Base-by-base conservation (phyloP, 148 eudicot species). In the Rhododendron ovatum region DNA sequence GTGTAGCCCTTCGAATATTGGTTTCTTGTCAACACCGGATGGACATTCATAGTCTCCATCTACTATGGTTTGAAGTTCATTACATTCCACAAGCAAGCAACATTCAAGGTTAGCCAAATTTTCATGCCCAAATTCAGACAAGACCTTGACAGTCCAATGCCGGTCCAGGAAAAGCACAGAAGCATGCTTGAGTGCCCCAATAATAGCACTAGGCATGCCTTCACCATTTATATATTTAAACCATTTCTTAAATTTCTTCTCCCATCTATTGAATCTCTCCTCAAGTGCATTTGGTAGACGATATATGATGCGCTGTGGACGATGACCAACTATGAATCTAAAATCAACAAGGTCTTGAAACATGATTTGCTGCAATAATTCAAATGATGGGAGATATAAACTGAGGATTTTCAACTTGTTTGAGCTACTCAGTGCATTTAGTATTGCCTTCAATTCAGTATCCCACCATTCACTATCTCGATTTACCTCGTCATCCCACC, bases 21-120 rank as follows among this genome's bases (percentile, higher is more conserved):
- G 73, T 24, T 30, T 81, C 43, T 39, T 33, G 28, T 22, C 24
- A 28, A n/a, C 79, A 67, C 51, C 75, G 7, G 37, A 73, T 0
- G 5, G 37, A 73, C n/a, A 73, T 73, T 13, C 78, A 33, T 30
- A 24, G 33, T 13, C 43, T 57, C 65, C 82, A 24, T 85, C 82
- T 10, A 85, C 30, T 6, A 85, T 33, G 17, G 83, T 61, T 48
- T 85, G 41, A 82, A 85, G 63, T 81, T 85, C 87, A 79, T 79
- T 79, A 37, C 87, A 85, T 13, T 85, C 87, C 61, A 85, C 75
- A 74, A 85, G 67, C 83, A 85, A 78, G 43, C 87, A 85, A 73
- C 5, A 61, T 26, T 47, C 18, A 14, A 85, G 83, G 24, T 48
- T 11, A 47, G 7, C 35, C 63, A 78, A 10, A 2, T 61, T 81